Evolutionary conservation across 768 basidiomycete genomes (phyloP), one percentile per base, ranked within the genome.

Genomic region (Russula sp.): DNA sequence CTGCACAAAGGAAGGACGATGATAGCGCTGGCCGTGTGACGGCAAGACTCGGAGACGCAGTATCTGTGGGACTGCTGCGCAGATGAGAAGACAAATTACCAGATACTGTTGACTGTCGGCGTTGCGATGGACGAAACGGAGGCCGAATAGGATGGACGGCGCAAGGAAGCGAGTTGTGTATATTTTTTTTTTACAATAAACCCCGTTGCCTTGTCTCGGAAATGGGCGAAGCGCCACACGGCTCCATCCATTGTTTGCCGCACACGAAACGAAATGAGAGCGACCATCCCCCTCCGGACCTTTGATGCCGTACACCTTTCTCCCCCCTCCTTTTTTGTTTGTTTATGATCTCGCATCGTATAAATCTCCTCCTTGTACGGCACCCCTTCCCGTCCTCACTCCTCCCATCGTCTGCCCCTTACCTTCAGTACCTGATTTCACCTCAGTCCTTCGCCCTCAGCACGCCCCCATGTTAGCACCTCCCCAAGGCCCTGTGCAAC

Each of bases 161-260:
- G n/a, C 25, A 18, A 39, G 36, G 43, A 34, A 6, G 51, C 16
- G 16, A 10, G 56, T 14, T 10, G 51, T 38, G 5, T 51, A 25
- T 20, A 29, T 46, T 32, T 54, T 45, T 46, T 48, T 48, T 52
- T 51, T 51, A 25, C 13, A 14, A 14, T 41, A 41, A 13, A n/a
- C 11, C 11, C 25, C 49, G 48, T 42, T 47, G 39, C 29, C n/a
- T 36, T 34, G 59, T 42, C n/a, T 55, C 20, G 43, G 34, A 41
- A 35, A 50, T 25, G 48, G 42, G 56, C 25, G 49, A 45, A 39
- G 32, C 56, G 61, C 61, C 61, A 62, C 61, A 52, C 56, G 52
- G 56, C 25, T 29, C 25, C 25, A 29, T 29, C 25, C 25, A 29
- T 29, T 29, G 25, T 29, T 29, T 29, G 50, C 56, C 46, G 50